phyloP scores from a whole-genome alignment of 495 filamentous ascomycete genomes.

The Penicillium fimorum region DNA sequence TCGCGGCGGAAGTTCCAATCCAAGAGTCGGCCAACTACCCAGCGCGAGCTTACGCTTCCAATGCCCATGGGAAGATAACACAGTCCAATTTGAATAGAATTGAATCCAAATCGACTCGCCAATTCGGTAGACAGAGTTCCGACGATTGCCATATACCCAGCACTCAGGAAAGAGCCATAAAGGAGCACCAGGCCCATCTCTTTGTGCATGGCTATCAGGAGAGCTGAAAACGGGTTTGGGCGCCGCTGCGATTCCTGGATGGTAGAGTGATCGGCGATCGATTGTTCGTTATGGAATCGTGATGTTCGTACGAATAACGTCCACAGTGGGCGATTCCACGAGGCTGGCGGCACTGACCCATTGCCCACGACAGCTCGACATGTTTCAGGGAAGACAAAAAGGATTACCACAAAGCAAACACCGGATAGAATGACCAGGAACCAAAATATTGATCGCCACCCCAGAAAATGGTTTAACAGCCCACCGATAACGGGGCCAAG shows the following conservation, averaged over 20 bases:
- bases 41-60: constrained; percentile 36
- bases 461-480: too few species aligned
- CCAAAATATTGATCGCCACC: too few species aligned
- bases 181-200: constrained; percentile 38
- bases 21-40: constrained; percentile 36
- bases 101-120: constrained; percentile 36
- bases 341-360: constrained; percentile 37
- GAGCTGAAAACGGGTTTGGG: constrained; percentile 26
- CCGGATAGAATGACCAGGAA: too few species aligned
- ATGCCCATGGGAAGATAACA: constrained; percentile 47
- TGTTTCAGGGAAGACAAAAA: too few species aligned
- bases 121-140: constrained; percentile 37
- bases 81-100: constrained; percentile 43
- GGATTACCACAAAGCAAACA: too few species aligned
- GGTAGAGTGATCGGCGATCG: constrained; percentile 8
- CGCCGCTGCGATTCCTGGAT: constrained; percentile 20
- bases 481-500: too few species aligned
- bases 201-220: constrained; percentile 40
- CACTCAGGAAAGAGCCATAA: constrained; percentile 28
- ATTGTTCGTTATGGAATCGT: constrained; percentile 10
- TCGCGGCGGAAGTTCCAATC: constrained; percentile 45
- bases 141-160: constrained; percentile 26
- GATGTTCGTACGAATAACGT: constrained; percentile 19
- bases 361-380: constrained; percentile 49
- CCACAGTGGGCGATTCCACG: constrained; percentile 39